A percentile compares a stretch with the other conserved stretches of the same genome.
Evolutionary conservation across 2,329 filamentous ascomycete species (phyloP).

Genomic region (Tolypocladium ophioglossoides): DNA sequence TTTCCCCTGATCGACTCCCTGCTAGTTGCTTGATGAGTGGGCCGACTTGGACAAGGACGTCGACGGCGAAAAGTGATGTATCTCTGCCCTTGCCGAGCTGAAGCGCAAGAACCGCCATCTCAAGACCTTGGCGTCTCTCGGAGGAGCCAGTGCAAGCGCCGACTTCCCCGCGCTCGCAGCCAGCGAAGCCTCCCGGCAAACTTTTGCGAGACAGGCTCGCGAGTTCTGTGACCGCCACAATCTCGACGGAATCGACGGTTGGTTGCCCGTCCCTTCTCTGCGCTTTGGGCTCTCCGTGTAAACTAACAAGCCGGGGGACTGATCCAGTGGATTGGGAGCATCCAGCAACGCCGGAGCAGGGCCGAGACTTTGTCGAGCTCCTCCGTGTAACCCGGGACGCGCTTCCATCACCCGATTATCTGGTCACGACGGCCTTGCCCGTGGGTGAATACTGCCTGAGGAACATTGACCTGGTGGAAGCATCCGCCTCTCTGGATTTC

Average conservation of each 20-base stretch:
- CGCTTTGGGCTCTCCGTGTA: too few species aligned
- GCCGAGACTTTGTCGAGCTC: conserved; percentile 46
- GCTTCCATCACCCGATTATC: conserved; percentile 44
- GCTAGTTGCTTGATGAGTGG: conserved; percentile 45
- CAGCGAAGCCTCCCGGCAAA: conserved; percentile 32
- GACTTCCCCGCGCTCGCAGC: conserved; percentile 49
- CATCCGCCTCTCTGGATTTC: conserved; percentile 44
- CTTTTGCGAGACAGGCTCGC: conserved; percentile 43
- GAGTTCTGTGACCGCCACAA: conserved; percentile 44
- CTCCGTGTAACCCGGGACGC: conserved; percentile 42
- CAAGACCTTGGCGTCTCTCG: conserved; percentile 52
- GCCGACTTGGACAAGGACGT: conserved; percentile 50
- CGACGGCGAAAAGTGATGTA: conserved; percentile 48
- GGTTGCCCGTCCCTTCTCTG: too few species aligned
- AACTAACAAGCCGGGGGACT: too few species aligned
- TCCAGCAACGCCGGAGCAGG: conserved; percentile 40
- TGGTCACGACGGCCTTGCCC: conserved; percentile 51
- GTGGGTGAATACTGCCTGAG: conserved; percentile 51
- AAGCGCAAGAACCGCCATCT: conserved; percentile 46
- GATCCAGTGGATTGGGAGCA: conserved; percentile 58
- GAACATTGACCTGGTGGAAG: conserved; percentile 45
- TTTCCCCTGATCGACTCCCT: background rate
- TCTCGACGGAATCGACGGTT: conserved; percentile 56
- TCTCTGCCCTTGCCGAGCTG: conserved; percentile 46
- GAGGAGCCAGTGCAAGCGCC: conserved; percentile 52